Percentiles rank a stretch among this genome's conserved stretches.
Conservation (phyloP, 805 yeast species). For the Candida sonorensis region DNA sequence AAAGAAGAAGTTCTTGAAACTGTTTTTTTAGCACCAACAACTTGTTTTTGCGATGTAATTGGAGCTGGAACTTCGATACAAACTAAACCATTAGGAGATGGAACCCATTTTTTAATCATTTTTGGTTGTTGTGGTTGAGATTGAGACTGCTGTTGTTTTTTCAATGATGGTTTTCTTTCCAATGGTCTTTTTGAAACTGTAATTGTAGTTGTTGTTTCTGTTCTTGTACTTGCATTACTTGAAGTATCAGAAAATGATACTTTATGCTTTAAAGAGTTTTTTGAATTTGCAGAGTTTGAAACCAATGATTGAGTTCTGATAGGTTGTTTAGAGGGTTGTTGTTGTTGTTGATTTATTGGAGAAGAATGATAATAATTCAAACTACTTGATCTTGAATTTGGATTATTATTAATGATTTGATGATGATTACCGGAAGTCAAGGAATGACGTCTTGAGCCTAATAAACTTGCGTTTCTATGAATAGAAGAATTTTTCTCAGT, state of each 20-base stretch:
- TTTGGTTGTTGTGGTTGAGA: conserved; percentile 12
- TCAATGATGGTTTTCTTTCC: conserved; percentile 1
- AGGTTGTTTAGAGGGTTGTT: conserved; percentile 2
- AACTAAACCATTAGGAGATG: conserved; percentile 66
- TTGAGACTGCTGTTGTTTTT: not conserved
- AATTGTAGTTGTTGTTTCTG: not conserved
- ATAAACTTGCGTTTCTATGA: conserved; percentile 14
- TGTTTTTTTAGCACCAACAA: conserved; percentile 8
- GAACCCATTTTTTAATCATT: conserved; percentile 63
- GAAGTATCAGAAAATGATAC: conserved; percentile 15
- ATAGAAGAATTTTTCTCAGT: conserved; percentile 11
- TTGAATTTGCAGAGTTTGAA: conserved; percentile 2
- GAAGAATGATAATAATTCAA: conserved; percentile 11
- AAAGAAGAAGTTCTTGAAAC: conserved; percentile 19
- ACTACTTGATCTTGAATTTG: conserved; percentile 14
- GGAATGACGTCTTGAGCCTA: conserved; percentile 19
- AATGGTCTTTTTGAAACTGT: no score
- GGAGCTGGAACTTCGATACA: conserved; percentile 60
- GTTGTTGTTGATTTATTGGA: conserved; percentile 8
- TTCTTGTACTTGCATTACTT: conserved; percentile 1
- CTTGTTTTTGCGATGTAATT: conserved; percentile 6
- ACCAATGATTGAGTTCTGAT: conserved; percentile 17
- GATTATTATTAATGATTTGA: conserved; percentile 8
- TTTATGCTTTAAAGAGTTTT: conserved; percentile 2
- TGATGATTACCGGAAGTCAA: conserved; percentile 10